Percentiles rank a stretch among this genome's conserved stretches.
phyloP scores from a whole-genome alignment of 257 asterid species.

The Nicotiana tabacum region DNA sequence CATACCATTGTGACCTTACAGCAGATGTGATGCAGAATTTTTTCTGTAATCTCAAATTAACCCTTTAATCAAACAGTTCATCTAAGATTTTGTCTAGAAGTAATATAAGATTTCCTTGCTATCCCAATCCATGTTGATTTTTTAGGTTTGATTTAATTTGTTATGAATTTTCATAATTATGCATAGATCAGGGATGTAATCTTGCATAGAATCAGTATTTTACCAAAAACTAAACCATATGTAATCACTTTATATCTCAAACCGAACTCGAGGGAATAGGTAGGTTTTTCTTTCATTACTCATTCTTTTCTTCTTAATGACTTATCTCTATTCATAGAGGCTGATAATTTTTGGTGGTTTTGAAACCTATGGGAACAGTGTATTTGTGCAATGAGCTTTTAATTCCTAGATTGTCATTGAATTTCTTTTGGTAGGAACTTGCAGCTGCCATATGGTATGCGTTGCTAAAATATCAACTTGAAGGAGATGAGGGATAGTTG shows the following conservation, averaged over 20 bases:
- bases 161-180: background rate
- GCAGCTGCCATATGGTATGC: background rate
- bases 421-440: background rate
- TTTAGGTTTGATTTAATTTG: background rate
- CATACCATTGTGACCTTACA: background rate
- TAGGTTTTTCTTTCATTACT: background rate
- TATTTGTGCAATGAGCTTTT: background rate
- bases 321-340: background rate
- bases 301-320: background rate
- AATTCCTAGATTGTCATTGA: background rate
- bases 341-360: background rate
- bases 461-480: background rate
- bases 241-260: background rate
- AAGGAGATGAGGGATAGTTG: background rate
- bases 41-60: background rate
- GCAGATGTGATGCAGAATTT: background rate
- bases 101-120: too few species aligned
- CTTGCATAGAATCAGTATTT: background rate
- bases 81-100: too few species aligned
- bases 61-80: background rate
- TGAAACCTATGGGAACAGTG: background rate
- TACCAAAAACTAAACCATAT: background rate
- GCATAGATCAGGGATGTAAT: background rate
- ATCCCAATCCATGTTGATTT: too few species aligned
- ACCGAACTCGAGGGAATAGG: background rate